Base-by-base conservation (phyloP, 2,329 filamentous ascomycete genomes). In the Colletotrichum sp. region DNA sequence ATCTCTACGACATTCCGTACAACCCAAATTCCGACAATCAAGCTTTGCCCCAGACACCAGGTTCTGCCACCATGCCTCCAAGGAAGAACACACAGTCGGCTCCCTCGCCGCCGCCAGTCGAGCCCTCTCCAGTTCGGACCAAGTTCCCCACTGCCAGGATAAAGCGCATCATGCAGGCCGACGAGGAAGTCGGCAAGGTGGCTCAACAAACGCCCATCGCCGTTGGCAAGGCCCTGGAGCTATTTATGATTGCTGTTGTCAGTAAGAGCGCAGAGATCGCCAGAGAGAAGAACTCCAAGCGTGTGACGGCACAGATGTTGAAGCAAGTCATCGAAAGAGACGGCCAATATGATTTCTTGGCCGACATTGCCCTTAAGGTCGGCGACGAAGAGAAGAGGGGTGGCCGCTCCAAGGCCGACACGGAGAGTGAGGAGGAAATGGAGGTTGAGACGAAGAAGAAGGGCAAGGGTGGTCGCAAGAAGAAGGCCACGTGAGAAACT, bases 81-180 rank as follows among this genome's bases (percentile, higher is more conserved):
- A 84, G 84, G 74, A 85, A 84, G 80, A 81, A 84, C 73, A 82
- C 84, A 77, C 84, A 74, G 80, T 84, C 81, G 78, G 84, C 82
- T 55, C 85, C 81, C 57, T 82, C 79, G 75, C 82, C 85, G 71
- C 83, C 85, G 34, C 83, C 84, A 59, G 86, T 91, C 80, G 92
- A 86, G 84, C 91, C 84, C 86, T 98, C 86, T 85, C 90, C 95
- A 59, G 95, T 99, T 80, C 95, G 92, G 85, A 99, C 96, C 39
- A 98, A 98, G 82, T 99, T 99, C 82, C 97, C 97, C 2, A 98
- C 98, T 36, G 97, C 97, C 16, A 92, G 97, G 77, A 99, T 99
- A 88, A 99, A 99, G 89, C 93, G 97, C 68, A 99, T 99, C 82
- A 99, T 99, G 97, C 97, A 99, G 86, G 96, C 96, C 13, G 97